These are phyloP conservation scores for Leucaena leucocephala DNA, from an alignment of 306 rosid species.

Conservation along the genomic window DNA sequence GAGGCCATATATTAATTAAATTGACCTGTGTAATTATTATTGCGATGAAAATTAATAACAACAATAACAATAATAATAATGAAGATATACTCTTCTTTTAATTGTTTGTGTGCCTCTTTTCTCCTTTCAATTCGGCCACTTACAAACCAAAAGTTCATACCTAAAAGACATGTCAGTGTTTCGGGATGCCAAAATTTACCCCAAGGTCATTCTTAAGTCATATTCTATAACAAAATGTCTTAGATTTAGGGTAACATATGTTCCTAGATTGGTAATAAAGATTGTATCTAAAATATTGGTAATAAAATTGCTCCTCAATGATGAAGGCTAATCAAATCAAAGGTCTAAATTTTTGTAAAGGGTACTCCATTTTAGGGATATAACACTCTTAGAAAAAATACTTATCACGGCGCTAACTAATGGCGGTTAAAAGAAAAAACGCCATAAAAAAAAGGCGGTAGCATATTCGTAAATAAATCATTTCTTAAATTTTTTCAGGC, in stretches of 20 bases:
- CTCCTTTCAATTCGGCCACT: conserved; percentile 42
- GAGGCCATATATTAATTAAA: conserved; percentile 33
- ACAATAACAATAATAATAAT: neutral
- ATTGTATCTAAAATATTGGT: neutral
- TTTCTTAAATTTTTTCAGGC: too few species aligned
- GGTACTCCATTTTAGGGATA: conserved; percentile 33
- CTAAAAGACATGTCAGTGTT: conserved; percentile 12
- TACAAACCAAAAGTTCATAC: conserved; percentile 27
- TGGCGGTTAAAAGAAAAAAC: too few species aligned
- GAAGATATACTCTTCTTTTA: conserved; percentile 43
- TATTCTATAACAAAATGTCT: neutral
- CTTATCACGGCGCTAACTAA: too few species aligned
- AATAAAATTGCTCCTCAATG: neutral
- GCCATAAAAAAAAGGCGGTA: too few species aligned
- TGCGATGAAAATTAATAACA: conserved; percentile 22
- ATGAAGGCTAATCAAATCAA: conserved; percentile 30
- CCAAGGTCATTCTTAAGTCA: neutral
- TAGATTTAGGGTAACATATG: neutral
- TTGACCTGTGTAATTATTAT: neutral
- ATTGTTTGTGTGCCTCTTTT: conserved; percentile 37
- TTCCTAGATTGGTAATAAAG: neutral
- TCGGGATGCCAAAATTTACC: conserved; percentile 8
- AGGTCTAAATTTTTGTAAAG: neutral
- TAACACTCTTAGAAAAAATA: neutral
- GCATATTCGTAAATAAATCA: too few species aligned